A percentile compares a stretch with the other conserved stretches of the same genome.
These are phyloP conservation scores for Cymbopogon flexuosus DNA, from an alignment of 202 grass and related monocot species.

Conservation along the genomic window DNA sequence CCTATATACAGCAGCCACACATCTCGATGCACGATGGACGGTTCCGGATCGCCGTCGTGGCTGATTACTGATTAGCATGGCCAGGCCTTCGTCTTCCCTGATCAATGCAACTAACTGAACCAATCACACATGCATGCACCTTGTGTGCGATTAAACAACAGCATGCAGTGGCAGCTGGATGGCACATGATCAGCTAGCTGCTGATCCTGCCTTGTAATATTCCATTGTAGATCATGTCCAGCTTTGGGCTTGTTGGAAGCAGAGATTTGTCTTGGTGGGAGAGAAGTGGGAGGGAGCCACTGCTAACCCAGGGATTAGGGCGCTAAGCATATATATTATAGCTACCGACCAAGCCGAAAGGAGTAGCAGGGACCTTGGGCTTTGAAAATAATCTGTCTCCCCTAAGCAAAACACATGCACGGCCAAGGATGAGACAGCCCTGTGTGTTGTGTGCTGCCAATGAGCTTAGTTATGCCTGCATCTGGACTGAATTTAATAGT, in stretches of 20 bases:
- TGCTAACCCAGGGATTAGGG: conserved; percentile 16
- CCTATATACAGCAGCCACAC: background rate
- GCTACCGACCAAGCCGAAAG: conserved; percentile 34
- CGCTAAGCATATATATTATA: background rate
- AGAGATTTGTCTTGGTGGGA: conserved; percentile 14
- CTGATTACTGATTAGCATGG: background rate
- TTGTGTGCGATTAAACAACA: background rate
- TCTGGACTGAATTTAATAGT: background rate
- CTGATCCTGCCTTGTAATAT: conserved; percentile 19
- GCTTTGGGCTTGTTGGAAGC: background rate
- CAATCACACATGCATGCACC: background rate
- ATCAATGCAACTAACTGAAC: background rate
- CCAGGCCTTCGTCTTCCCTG: background rate
- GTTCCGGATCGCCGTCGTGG: background rate
- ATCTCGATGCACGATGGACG: background rate
- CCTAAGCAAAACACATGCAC: background rate
- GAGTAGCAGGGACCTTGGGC: background rate
- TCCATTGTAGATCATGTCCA: conserved; percentile 16
- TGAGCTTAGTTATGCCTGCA: background rate
- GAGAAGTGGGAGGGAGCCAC: background rate
- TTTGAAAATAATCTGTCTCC: conserved; percentile 17
- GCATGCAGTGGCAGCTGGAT: background rate
- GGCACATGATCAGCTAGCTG: background rate
- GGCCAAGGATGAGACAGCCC: background rate
- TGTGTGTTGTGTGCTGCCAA: background rate